A percentile compares a stretch with the other conserved stretches of the same genome.
Conservation (phyloP, 2,329 filamentous ascomycete genomes). For the Talaromyces sp. region DNA sequence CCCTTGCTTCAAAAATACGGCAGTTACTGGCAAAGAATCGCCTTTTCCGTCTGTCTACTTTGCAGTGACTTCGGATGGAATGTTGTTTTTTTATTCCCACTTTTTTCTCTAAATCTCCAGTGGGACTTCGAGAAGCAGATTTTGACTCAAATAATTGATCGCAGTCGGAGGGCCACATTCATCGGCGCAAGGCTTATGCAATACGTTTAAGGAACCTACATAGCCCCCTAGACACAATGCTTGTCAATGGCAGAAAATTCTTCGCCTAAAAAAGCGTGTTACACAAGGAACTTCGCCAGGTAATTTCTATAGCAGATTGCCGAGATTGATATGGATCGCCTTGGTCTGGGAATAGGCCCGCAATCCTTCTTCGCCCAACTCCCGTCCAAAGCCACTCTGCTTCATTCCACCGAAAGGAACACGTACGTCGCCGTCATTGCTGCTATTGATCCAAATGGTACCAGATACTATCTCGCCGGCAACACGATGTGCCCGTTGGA, state of each 20-base stretch:
- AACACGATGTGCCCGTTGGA: conserved; percentile 53
- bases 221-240: not conserved
- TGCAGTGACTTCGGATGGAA: not conserved
- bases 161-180: not conserved
- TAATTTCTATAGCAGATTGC: not conserved
- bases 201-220: not conserved
- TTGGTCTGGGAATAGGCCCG: not conserved
- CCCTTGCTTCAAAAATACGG: not conserved
- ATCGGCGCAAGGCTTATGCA: not conserved
- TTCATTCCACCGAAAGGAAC: not conserved
- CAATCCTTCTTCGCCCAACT: not conserved
- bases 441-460: not conserved
- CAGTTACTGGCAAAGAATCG: not conserved
- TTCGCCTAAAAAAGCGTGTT: not conserved
- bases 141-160: not conserved
- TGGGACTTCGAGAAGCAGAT: not conserved
- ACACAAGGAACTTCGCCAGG: too few relatives aligned
- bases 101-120: not conserved
- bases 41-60: not conserved
- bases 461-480: not conserved
- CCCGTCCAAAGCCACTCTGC: not conserved
- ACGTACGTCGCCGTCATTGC: not conserved
- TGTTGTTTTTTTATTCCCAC: not conserved
- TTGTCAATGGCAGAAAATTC: not conserved
- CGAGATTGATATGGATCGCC: not conserved